A percentile compares a stretch with the other conserved stretches of the same genome.
Evolutionary conservation across 257 asterid species (phyloP).

Genomic region (Salvia splendens): DNA sequence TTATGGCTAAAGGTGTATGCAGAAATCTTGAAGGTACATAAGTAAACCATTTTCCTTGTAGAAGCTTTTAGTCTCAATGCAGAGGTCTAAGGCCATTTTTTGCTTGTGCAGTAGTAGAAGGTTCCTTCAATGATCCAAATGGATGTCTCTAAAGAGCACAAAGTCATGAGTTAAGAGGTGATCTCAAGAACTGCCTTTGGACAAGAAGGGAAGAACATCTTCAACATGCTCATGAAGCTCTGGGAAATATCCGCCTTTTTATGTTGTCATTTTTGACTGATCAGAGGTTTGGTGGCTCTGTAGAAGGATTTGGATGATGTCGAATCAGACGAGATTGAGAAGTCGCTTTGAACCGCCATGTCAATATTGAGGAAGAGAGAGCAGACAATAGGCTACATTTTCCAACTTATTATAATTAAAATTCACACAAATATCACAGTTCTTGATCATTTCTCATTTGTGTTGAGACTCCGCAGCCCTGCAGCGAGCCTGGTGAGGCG

Average conservation of each 20-base stretch:
- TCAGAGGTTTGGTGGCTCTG: not conserved
- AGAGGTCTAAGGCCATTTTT: too few relatives aligned
- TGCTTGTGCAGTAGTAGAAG: conserved; percentile 49
- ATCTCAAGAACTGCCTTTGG: conserved; percentile 64
- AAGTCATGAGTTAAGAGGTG: conserved; percentile 28
- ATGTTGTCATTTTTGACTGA: not conserved
- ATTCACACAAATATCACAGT: not conserved
- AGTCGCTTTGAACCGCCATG: conserved; percentile 40
- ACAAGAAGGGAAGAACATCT: conserved; percentile 63
- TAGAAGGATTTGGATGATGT: conserved; percentile 38
- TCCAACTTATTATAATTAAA: not conserved
- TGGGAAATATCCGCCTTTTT: conserved; percentile 37
- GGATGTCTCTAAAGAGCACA: too few relatives aligned
- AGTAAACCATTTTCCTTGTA: not conserved
- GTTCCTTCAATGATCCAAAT: conserved; percentile 54
- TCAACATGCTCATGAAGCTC: conserved; percentile 47
- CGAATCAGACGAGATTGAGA: conserved; percentile 49
- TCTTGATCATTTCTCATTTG: not conserved
- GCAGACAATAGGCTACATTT: conserved; percentile 33
- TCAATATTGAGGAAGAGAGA: conserved; percentile 49
- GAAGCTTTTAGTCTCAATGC: not conserved
- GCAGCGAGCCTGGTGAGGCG: conserved; percentile 39
- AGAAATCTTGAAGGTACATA: conserved; percentile 52
- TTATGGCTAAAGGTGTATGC: conserved; percentile 50
- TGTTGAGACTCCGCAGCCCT: conserved; percentile 43